Base-by-base conservation (phyloP, 495 filamentous ascomycete genomes). In the Halenospora varia region DNA sequence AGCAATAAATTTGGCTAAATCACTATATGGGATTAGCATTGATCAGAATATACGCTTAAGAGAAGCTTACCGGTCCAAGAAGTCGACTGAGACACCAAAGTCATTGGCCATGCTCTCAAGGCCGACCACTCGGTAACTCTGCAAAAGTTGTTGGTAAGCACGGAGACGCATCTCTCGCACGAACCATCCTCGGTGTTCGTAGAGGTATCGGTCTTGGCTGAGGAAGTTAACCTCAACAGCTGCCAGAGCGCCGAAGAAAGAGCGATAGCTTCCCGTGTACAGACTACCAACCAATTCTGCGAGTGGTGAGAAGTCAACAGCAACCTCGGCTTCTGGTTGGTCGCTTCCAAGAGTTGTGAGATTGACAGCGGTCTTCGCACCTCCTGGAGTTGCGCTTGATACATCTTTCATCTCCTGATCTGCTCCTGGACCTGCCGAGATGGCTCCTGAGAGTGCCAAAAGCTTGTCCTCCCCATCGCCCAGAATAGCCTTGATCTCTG, bases 141-240 rank as follows among this genome's bases (percentile, higher is more conserved):
- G 92, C n/a, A 98, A 81, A 23, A 98, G 81, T 73, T 98, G 94
- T 72, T 94, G 88, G 71, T 98, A 98, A 40, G 89, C 93, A 53
- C 92, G 84, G 47, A 96, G 82, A 55, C 94, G 86, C 94, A 97
- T 98, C 77, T 98, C 94, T 26, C 94, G 88, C 56, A 97, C 91
- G 71, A 91, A 97, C 93, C 93, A 98, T 57, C 84, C 82, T 60
- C 86, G 87, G 73, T 98, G 94, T 75, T 97, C 95, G 64, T 89
- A 84, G 53, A 98, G 77, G 72, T 97, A 96, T 40, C 94, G 87
- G 66, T 98, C 95, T 66, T 93, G 89, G 55, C 83, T 92, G 57
- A 98, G 75, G 81, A 98, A 98, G 62, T 86, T 83, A 69, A 93
- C 89, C 77, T 98, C 94, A 3, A 97, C 93, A 13, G 84, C 80